Evolutionary conservation across 768 basidiomycete genomes (phyloP).

Genomic region (Tremella mesenterica): DNA sequence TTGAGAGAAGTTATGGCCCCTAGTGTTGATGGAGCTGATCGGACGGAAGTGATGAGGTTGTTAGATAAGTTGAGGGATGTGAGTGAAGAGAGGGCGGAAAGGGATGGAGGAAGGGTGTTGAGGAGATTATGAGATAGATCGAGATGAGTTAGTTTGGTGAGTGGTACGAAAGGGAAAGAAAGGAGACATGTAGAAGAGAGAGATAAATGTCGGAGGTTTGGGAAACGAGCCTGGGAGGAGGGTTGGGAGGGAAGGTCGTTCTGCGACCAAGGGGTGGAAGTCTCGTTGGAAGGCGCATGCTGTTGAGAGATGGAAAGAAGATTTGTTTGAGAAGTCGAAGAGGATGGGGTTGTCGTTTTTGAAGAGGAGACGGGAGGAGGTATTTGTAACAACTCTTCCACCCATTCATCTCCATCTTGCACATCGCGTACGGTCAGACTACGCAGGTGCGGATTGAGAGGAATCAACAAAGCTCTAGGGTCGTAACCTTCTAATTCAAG

Average conservation of each 20-base stretch:
- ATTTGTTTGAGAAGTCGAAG: too few relatives aligned
- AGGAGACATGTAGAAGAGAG: conserved; percentile 28
- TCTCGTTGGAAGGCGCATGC: conserved; percentile 2
- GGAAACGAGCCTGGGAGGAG: conserved; percentile 12
- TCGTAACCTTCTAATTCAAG: conserved; percentile 42
- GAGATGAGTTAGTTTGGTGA: conserved; percentile 58
- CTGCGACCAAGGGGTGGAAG: conserved; percentile 6
- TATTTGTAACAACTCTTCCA: conserved; percentile 30
- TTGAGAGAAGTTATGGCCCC: conserved; percentile 71
- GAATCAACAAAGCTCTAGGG: conserved; percentile 36
- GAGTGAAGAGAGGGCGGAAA: conserved; percentile 67
- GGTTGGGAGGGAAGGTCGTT: background rate
- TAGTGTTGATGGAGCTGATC: conserved; percentile 73
- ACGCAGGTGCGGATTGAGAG: conserved; percentile 27
- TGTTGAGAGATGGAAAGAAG: background rate
- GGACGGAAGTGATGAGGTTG: conserved; percentile 96
- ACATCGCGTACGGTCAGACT: conserved; percentile 41
- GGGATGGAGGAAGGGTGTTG: conserved; percentile 71
- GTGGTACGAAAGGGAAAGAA: conserved; percentile 27
- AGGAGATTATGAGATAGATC: conserved; percentile 87
- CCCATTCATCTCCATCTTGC: conserved; percentile 43
- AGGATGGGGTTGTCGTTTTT: too few relatives aligned
- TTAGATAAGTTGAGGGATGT: conserved; percentile 87
- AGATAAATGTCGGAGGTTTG: conserved; percentile 33
- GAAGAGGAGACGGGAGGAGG: background rate